Conservation (phyloP, 768 basidiomycete genomes). For the Termitomyces sp. region DNA sequence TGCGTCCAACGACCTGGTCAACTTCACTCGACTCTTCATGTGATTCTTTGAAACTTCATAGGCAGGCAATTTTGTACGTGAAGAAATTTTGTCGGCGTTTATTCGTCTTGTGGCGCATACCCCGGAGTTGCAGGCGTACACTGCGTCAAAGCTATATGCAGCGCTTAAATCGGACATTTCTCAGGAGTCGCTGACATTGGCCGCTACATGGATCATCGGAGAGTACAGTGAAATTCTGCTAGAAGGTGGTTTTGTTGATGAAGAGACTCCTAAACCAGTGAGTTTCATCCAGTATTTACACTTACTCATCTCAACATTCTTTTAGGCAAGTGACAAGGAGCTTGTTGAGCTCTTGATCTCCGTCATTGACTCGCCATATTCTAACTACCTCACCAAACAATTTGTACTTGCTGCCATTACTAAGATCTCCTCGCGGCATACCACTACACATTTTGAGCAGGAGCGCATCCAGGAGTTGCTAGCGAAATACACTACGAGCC, state of each 20-base stretch:
- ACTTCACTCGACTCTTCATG: background rate
- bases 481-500: slow-evolving; percentile 79
- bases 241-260: slow-evolving; percentile 77
- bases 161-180: slow-evolving; percentile 91
- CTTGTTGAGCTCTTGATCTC: slow-evolving; percentile 84
- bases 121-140: slow-evolving; percentile 94
- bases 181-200: slow-evolving; percentile 92
- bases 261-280: slow-evolving; percentile 70
- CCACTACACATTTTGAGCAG: slow-evolving; percentile 65
- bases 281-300: slow-evolving; percentile 13
- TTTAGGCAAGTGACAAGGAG: slow-evolving; percentile 76
- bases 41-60: slow-evolving; percentile 29
- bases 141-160: slow-evolving; percentile 85
- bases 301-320: background rate
- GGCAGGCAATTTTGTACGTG: slow-evolving; percentile 98
- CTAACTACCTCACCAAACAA: slow-evolving; percentile 87
- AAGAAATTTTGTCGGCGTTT: slow-evolving; percentile 93
- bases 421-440: slow-evolving; percentile 83
- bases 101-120: slow-evolving; percentile 96
- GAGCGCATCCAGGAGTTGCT: slow-evolving; percentile 78
- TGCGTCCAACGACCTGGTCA: slow-evolving; percentile 35
- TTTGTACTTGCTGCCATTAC: slow-evolving; percentile 88
- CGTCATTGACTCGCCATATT: slow-evolving; percentile 90
- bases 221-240: slow-evolving; percentile 93
- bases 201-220: slow-evolving; percentile 93